phyloP scores from a whole-genome alignment of 2,329 filamentous ascomycete genomes.

The Xylaria digitata region DNA sequence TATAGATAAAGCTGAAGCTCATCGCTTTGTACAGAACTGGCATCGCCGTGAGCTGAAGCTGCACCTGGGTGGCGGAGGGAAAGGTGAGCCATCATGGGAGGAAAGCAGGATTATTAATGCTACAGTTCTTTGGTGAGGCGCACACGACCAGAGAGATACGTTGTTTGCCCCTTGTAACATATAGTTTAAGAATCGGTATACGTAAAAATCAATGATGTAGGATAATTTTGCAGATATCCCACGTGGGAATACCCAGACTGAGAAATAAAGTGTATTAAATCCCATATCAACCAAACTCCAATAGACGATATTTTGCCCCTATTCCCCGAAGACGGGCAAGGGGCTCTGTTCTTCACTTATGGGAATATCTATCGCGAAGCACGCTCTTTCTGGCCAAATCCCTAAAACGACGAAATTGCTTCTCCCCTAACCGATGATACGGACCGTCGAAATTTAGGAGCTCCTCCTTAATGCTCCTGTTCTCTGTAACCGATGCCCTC shows the following conservation, averaged over 20 bases:
- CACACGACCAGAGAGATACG: background rate
- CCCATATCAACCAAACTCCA: constrained; percentile 60
- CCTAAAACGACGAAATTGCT: constrained; percentile 34
- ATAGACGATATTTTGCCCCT: constrained; percentile 56
- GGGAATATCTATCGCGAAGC: constrained; percentile 38
- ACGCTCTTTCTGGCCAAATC: constrained; percentile 30
- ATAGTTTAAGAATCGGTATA: background rate
- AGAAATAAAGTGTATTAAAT: constrained; percentile 56
- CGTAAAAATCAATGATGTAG: background rate
- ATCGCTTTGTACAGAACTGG: constrained; percentile 60
- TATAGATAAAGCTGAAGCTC: constrained; percentile 63
- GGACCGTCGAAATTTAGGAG: constrained; percentile 31
- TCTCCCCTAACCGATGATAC: constrained; percentile 29
- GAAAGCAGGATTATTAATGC: constrained; percentile 47
- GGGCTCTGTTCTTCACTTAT: constrained; percentile 30
- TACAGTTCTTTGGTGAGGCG: constrained; percentile 46
- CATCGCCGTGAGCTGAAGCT: constrained; percentile 54
- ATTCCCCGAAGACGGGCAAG: constrained; percentile 34
- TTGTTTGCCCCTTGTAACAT: background rate
- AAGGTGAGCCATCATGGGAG: constrained; percentile 42
- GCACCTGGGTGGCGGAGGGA: constrained; percentile 32
- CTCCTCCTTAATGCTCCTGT: constrained; percentile 14
- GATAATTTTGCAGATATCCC: background rate
- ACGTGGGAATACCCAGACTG: constrained; percentile 14
- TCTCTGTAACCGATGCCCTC: constrained; percentile 26